Evolutionary conservation across 1,284 basidiomycete genomes (phyloP), one percentile per base, ranked within the genome.

Genomic region (Mycena sp.): DNA sequence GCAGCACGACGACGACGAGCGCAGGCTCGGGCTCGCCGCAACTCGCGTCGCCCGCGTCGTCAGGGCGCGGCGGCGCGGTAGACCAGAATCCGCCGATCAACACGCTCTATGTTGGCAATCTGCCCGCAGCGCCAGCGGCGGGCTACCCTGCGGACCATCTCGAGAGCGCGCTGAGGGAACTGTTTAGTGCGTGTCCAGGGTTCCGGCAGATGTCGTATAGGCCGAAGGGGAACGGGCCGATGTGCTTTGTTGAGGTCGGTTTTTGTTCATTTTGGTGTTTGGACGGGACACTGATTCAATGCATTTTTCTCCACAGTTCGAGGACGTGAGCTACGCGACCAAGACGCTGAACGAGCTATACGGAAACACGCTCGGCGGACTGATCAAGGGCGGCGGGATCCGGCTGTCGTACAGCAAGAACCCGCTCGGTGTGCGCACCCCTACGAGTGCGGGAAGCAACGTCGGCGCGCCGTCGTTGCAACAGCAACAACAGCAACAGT

Each of bases 391-490:
- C 63, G 94, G 93, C 38, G 95, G 96, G 6, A 98, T 99, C 64
- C 91, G 97, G 37, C 80, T 99, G 61, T 97, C 95, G 17, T 99
- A 97, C 77, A 96, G 94, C 78, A 97, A 97, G 84, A 96, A 97
- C 73, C 95, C 95, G 14, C 84, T 97, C 16, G 95, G 95, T 44
- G 91, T 93, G 46, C 88, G 91, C 45, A 92, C 90, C 11, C 89
- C 91, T 6, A 90, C 89, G n/a, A 87, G 85, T 67, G 83, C 84
- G 56, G 50, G 25, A 1, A 53, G 55, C 1, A 46, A 21, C 6
- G 46, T 48, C 10, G 41, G 28, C 43, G 11, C 55, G 32, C 29
- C 54, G 21, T 48, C 41, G 44, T 46, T 46, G 51, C 60, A 66
- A 37, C 60, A 58, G 57, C 50, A 57, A 45, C 59, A 59, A 41